Base-by-base conservation (phyloP, 768 basidiomycete species). In the Leccinellum luteum region DNA sequence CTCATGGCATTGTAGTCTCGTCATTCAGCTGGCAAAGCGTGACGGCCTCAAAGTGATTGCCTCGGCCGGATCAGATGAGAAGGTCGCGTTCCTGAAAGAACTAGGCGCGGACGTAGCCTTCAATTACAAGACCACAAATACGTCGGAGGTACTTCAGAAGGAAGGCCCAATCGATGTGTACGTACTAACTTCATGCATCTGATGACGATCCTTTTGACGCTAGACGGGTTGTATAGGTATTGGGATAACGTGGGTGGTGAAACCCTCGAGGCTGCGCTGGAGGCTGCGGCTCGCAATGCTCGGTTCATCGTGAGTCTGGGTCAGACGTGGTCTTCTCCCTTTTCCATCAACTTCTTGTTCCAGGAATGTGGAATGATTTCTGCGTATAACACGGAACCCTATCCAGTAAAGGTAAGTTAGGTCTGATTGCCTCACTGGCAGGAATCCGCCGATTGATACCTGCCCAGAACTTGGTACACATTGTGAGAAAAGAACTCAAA, bases 1-100 rank as follows among this genome's bases (percentile, higher is more conserved):
- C 4, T 48, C 45, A 17, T 17, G 38, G 17, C 23, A 9, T 38
- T 31, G 9, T 23, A 81, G 79, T 1, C 54, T 81, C 9, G 79
- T 82, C 31, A 73, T 81, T 51, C 81, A 83, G 57, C 62, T 82
- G 13, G 81, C 81, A 4, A 82, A 83, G 53, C 63, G 66, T 0
- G 76, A 79, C 23, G 80, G 80, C 4, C 68, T 79, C 10, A 86
- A 85, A 64, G 89, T 90, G 48, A 87, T 92, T 47, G 85, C 81
- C 0, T 86, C 85, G 1, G 84, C 86, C 0, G 87, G 89, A 3
- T 80, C 82, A 0, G 86, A 90, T 28, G 84, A 87, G 51, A 91
- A 91, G 70, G 85, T 90, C 8, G 69, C 74, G 5, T 87, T 81
- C 65, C 74, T 86, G 69, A 78, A 78, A 52, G 76, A 77, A 13